These are phyloP conservation scores for Fusarium denticulatum DNA, from an alignment of 2,329 filamentous ascomycete genomes.

Conservation along the genomic window DNA sequence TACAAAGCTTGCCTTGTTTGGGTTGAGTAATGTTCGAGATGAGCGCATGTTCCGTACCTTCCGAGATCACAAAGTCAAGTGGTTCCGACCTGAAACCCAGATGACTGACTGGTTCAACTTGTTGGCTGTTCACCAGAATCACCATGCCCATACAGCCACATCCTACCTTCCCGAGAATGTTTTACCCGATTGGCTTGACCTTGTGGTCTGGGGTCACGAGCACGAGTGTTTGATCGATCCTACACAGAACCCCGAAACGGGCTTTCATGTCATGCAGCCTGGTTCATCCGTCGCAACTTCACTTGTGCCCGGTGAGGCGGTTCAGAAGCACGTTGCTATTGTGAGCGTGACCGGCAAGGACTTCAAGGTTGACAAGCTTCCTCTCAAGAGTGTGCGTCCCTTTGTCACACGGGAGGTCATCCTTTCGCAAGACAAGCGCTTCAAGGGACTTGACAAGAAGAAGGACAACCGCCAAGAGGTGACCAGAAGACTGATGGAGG, in stretches of 20 bases:
- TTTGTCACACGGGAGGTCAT: conserved; percentile 88
- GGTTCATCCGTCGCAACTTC: conserved; percentile 97
- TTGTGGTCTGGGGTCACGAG: conserved; percentile 97
- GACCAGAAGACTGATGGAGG: conserved; percentile 76
- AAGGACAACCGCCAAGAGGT: conserved; percentile 86
- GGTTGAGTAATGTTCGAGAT: conserved; percentile 94
- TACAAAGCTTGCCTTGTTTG: conserved; percentile 93
- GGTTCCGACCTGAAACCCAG: conserved; percentile 84
- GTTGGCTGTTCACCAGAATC: conserved; percentile 95
- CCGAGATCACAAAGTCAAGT: conserved; percentile 90
- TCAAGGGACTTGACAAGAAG: conserved; percentile 80
- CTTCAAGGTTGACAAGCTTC: conserved; percentile 82
- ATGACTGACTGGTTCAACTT: conserved; percentile 94
- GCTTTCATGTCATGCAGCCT: conserved; percentile 96
- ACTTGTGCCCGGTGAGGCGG: conserved; percentile 87
- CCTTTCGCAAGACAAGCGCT: conserved; percentile 77
- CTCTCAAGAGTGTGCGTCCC: conserved; percentile 87
- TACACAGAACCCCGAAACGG: conserved; percentile 81
- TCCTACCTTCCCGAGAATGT: conserved; percentile 96
- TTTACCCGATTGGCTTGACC: conserved; percentile 87
- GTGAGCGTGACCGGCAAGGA: conserved; percentile 84
- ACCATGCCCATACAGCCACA: conserved; percentile 89
- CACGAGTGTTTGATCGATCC: conserved; percentile 96
- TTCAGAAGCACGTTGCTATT: conserved; percentile 89
- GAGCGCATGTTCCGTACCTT: conserved; percentile 96